phyloP scores from a whole-genome alignment of 306 rosid species.

The Sicyos edulis region DNA sequence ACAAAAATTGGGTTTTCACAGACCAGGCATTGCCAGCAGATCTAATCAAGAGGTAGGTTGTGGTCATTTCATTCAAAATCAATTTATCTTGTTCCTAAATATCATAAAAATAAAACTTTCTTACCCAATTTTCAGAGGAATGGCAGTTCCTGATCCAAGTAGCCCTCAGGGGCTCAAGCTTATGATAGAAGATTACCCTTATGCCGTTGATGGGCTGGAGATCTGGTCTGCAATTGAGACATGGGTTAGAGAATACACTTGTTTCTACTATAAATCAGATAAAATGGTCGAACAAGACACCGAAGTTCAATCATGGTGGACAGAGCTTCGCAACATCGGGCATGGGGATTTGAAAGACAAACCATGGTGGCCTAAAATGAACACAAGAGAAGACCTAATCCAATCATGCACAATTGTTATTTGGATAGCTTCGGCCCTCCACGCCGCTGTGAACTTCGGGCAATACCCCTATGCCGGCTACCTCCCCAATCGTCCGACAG shows the following conservation, averaged over 20 bases:
- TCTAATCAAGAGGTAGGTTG: conserved; percentile 64
- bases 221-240: conserved; percentile 39
- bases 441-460: conserved; percentile 68
- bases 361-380: conserved; percentile 81
- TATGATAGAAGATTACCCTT: conserved; percentile 36
- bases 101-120: background rate
- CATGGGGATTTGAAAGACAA: conserved; percentile 62
- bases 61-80: background rate
- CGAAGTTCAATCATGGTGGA: conserved; percentile 79
- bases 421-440: conserved; percentile 93
- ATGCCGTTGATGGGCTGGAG: conserved; percentile 15
- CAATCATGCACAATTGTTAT: conserved; percentile 66
- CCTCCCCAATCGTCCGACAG: conserved; percentile 91
- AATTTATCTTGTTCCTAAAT: too few species aligned
- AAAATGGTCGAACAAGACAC: conserved; percentile 39
- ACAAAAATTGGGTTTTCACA: conserved; percentile 69
- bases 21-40: conserved; percentile 78
- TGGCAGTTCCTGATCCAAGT: conserved; percentile 54
- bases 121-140: conserved; percentile 45
- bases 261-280: conserved; percentile 46
- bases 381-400: conserved; percentile 48
- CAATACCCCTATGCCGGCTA: conserved; percentile 89
- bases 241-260: conserved; percentile 22
- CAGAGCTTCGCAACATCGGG: conserved; percentile 57
- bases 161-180: conserved; percentile 63